Evolutionary conservation across 805 yeast species (phyloP).

Genomic region (Wickerhamomyces chaumierensis): DNA sequence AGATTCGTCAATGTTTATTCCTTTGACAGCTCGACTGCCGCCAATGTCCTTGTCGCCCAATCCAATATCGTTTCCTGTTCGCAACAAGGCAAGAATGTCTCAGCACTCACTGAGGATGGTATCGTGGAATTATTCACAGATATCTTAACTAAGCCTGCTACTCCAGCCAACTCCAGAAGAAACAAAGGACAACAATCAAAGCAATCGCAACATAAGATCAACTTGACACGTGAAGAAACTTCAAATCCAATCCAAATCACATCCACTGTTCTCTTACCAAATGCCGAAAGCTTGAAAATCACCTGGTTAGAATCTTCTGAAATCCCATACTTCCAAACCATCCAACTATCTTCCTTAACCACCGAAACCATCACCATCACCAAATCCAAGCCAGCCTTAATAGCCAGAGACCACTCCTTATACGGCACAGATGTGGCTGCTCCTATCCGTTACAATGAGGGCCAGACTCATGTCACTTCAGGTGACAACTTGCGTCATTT

Average conservation of each 20-base stretch:
- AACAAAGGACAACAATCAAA: slow-evolving; percentile 43
- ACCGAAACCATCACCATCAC: slow-evolving; percentile 14
- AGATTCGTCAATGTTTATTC: slow-evolving; percentile 70
- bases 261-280: slow-evolving; percentile 17
- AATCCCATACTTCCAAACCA: slow-evolving; percentile 43
- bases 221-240: slow-evolving; percentile 34
- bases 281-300: slow-evolving; percentile 26
- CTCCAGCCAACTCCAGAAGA: slow-evolving; percentile 25
- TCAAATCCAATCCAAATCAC: slow-evolving; percentile 18
- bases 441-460: slow-evolving; percentile 47
- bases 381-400: slow-evolving; percentile 30
- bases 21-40: slow-evolving; percentile 22
- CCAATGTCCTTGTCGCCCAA: slow-evolving; percentile 62
- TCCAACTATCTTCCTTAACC: slow-evolving; percentile 31
- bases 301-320: slow-evolving; percentile 56
- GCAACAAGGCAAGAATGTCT: slow-evolving; percentile 27
- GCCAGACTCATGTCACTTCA: slow-evolving; percentile 45
- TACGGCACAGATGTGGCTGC: slow-evolving; percentile 37
- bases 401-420: slow-evolving; percentile 29
- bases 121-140: slow-evolving; percentile 57
- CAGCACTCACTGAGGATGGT: slow-evolving; percentile 68
- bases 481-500: slow-evolving; percentile 56
- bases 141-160: slow-evolving; percentile 27
- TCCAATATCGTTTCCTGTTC: slow-evolving; percentile 42
- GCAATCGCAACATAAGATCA: slow-evolving; percentile 34